Conservation (phyloP, 306 rosid genomes). For the Cucumis melo region DNA sequence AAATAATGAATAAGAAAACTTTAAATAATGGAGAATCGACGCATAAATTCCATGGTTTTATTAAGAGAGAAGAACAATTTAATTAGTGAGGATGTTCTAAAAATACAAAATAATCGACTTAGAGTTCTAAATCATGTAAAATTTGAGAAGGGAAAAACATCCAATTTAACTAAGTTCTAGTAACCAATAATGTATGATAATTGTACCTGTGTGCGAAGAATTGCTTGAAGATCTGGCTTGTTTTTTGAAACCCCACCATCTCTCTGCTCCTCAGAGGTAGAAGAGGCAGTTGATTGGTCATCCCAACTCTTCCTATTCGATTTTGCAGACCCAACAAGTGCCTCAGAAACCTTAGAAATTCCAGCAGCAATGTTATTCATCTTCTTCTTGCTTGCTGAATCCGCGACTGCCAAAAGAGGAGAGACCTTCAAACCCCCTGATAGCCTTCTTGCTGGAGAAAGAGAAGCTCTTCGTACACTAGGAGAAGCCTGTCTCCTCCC, state of each 20-base stretch:
- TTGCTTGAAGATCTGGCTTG: slow-evolving; percentile 56
- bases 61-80: no score
- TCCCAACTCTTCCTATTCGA: slow-evolving; percentile 73
- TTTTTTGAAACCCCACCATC: slow-evolving; percentile 39
- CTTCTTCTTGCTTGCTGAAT: slow-evolving; percentile 58
- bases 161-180: background rate
- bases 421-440: slow-evolving; percentile 60
- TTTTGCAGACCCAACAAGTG: slow-evolving; percentile 54
- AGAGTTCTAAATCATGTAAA: background rate
- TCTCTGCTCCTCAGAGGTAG: slow-evolving; percentile 24
- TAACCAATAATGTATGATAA: background rate
- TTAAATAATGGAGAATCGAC: no score
- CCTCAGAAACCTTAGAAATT: slow-evolving; percentile 61
- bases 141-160: background rate
- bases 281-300: slow-evolving; percentile 25
- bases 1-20: no score
- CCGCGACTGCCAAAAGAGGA: slow-evolving; percentile 31
- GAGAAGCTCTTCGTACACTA: slow-evolving; percentile 51
- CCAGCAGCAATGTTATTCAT: slow-evolving; percentile 50
- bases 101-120: no score
- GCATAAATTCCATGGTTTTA: no score
- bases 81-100: no score
- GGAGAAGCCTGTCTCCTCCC: slow-evolving; percentile 82
- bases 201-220: slow-evolving; percentile 74
- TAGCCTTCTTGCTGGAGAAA: slow-evolving; percentile 73